Percentiles rank a stretch among this genome's conserved stretches.
phyloP scores from a whole-genome alignment of 177 flowering plant genomes.

The Vitis hybrid region DNA sequence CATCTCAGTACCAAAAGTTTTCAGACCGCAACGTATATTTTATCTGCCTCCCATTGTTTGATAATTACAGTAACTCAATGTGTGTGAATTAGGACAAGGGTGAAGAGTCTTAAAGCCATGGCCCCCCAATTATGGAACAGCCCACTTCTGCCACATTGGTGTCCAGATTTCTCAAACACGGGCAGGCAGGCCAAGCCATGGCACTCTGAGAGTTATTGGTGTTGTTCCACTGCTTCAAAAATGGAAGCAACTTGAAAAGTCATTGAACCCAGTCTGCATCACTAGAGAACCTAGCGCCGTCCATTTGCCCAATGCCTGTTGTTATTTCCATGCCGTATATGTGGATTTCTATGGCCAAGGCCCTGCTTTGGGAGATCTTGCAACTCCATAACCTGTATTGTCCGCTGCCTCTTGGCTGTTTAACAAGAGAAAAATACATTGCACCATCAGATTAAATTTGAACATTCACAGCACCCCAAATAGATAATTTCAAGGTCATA shows the following conservation, averaged over 20 bases:
- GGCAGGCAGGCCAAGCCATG: constrained; percentile 2
- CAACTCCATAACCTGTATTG: constrained; percentile 82
- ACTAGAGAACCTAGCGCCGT: constrained; percentile 30
- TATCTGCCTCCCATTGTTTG: too few relatives aligned
- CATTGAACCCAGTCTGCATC: constrained; percentile 1
- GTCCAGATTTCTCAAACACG: too few relatives aligned
- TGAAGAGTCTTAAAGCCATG: too few relatives aligned
- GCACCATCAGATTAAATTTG: background rate
- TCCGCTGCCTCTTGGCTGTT: constrained; percentile 88
- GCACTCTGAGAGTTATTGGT: background rate
- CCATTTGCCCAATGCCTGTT: constrained; percentile 58
- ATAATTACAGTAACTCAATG: background rate
- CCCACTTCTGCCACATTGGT: too few relatives aligned
- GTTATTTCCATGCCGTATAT: constrained; percentile 44
- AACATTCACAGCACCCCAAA: background rate
- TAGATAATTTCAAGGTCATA: too few relatives aligned
- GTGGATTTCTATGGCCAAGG: constrained; percentile 36
- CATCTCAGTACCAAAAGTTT: too few relatives aligned
- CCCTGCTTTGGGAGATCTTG: constrained; percentile 79
- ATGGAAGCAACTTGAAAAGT: constrained; percentile 16
- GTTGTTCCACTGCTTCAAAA: constrained; percentile 11
- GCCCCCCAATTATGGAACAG: too few relatives aligned
- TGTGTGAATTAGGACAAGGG: background rate
- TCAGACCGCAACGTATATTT: too few relatives aligned
- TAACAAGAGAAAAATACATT: background rate